These are phyloP conservation scores for Diatrype stigma DNA, from an alignment of 2,329 filamentous ascomycete genomes.

Conservation along the genomic window DNA sequence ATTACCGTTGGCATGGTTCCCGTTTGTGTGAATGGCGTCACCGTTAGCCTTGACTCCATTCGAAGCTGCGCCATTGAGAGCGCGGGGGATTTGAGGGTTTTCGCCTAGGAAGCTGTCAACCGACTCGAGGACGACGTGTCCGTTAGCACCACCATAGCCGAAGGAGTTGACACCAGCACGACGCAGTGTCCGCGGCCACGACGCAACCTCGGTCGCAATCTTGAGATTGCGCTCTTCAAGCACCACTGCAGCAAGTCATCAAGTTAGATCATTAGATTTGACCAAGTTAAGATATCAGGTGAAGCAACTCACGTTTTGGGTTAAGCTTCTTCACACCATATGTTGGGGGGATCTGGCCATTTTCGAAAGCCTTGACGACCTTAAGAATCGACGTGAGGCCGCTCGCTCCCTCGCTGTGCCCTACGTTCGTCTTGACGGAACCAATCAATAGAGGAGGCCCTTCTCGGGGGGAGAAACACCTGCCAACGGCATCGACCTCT, in stretches of 20 bases:
- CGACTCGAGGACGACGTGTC: constrained; percentile 1
- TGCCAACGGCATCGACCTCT: neutral
- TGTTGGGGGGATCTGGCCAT: constrained; percentile 10
- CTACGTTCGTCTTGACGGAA: constrained; percentile 10
- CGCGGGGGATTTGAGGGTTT: neutral
- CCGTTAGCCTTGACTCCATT: neutral
- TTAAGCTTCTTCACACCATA: constrained; percentile 11
- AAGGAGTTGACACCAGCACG: constrained; percentile 6
- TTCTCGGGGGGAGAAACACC: neutral
- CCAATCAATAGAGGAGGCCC: neutral
- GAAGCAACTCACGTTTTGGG: constrained; percentile 7
- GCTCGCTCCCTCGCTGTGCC: constrained; percentile 16
- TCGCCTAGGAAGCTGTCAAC: constrained; percentile 2
- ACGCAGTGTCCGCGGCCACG: neutral
- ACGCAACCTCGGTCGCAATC: constrained; percentile 1
- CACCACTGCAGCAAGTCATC: neutral
- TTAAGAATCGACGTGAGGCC: constrained; percentile 16
- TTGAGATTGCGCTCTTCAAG: constrained; percentile 1
- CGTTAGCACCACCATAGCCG: constrained; percentile 9
- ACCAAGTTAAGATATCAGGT: neutral
- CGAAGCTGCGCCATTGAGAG: neutral
- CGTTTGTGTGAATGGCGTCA: too few species aligned
- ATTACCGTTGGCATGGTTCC: too few species aligned
- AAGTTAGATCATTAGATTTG: too few species aligned
- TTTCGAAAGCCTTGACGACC: constrained; percentile 7